phyloP scores from a whole-genome alignment of 2,329 filamentous ascomycete species.

The Domatiomyces catenatus region DNA sequence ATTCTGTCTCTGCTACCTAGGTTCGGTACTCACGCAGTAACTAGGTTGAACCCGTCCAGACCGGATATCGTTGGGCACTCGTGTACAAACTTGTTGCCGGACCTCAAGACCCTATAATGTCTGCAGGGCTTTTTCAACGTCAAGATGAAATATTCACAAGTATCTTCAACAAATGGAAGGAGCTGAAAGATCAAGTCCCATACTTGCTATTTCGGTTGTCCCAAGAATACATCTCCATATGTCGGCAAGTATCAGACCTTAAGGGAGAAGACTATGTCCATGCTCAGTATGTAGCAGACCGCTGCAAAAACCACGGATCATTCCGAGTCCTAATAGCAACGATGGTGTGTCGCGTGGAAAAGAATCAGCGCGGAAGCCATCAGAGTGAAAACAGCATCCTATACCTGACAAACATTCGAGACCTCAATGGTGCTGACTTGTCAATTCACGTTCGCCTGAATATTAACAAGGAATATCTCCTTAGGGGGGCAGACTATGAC shows the following conservation, averaged over 20 bases:
- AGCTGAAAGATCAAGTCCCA: slow-evolving; percentile 1
- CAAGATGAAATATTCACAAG: not conserved
- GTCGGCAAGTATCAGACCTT: slow-evolving; percentile 10
- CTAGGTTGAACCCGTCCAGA: slow-evolving; percentile 25
- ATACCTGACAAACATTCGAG: not conserved
- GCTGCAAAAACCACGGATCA: slow-evolving; percentile 3
- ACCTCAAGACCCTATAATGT: not conserved
- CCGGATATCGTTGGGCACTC: slow-evolving; percentile 36
- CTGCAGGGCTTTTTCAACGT: not conserved
- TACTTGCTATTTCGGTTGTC: slow-evolving; percentile 15
- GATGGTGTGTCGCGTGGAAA: not conserved
- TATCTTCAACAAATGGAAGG: slow-evolving; percentile 1
- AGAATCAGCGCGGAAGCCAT: not conserved
- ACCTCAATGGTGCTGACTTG: not conserved
- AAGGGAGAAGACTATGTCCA: slow-evolving; percentile 16
- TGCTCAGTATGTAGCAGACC: not conserved
- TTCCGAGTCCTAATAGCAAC: slow-evolving; percentile 1
- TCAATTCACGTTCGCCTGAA: not conserved
- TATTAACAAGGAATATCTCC: not conserved
- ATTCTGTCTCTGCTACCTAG: not conserved
- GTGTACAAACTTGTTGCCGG: slow-evolving; percentile 37
- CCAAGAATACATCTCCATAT: slow-evolving; percentile 15
- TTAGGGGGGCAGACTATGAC: not conserved
- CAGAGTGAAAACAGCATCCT: not conserved
- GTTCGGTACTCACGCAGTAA: not conserved